These are phyloP conservation scores for Cladosporium sp. DNA, from an alignment of 2,329 filamentous ascomycete genomes.

Conservation along the genomic window DNA sequence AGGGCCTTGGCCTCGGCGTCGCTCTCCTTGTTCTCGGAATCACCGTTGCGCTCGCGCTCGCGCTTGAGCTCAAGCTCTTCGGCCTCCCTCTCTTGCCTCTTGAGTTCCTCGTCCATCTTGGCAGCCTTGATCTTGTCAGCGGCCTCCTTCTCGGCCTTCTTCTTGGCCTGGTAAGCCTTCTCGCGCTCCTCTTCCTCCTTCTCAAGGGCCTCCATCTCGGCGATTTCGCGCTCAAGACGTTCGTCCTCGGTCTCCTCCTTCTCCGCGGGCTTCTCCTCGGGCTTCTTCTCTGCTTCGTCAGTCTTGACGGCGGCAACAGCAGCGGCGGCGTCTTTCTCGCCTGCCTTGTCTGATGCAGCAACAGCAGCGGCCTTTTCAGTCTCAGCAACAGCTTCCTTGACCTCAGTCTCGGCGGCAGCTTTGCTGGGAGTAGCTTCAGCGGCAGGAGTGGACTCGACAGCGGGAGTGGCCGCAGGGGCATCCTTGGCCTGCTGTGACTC, in stretches of 20 bases:
- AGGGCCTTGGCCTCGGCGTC: conserved; percentile 46
- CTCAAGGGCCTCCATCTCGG: conserved; percentile 55
- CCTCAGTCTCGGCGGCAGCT: conserved; percentile 43
- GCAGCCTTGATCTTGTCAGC: conserved; percentile 53
- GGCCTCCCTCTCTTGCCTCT: conserved; percentile 50
- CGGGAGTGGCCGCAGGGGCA: conserved; percentile 30
- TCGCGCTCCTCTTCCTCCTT: conserved; percentile 61
- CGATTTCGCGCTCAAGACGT: conserved; percentile 59
- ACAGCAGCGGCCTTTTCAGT: conserved; percentile 34
- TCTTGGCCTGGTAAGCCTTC: conserved; percentile 72
- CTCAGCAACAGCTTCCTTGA: conserved; percentile 23
- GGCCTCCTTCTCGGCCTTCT: conserved; percentile 58
- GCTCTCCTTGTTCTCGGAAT: conserved; percentile 28
- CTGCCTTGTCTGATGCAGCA: conserved; percentile 29
- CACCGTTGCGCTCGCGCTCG: conserved; percentile 37
- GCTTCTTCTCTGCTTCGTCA: conserved; percentile 34
- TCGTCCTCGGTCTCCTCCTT: conserved; percentile 43
- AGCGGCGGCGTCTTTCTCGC: conserved; percentile 33
- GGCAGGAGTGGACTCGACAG: conserved; percentile 26
- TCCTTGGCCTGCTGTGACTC: conserved; percentile 58
- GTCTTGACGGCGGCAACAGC: conserved; percentile 25
- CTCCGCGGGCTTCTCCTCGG: conserved; percentile 34
- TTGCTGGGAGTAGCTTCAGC: conserved; percentile 47
- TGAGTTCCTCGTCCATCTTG: conserved; percentile 53
- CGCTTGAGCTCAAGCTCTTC: conserved; percentile 49